phyloP scores from a whole-genome alignment of 805 yeast genomes.

The Candida odintsovae region DNA sequence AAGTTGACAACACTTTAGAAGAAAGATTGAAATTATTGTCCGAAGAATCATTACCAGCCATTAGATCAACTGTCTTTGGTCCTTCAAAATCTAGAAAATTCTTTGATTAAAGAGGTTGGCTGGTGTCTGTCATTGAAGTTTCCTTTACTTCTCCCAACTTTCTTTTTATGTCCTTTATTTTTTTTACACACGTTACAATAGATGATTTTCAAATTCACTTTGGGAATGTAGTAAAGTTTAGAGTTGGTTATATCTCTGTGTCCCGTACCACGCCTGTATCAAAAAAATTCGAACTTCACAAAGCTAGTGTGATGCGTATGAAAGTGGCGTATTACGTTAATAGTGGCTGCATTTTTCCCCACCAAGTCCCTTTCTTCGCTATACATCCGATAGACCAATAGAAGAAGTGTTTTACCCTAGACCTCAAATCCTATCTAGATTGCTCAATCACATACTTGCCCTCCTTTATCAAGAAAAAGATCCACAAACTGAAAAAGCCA shows the following conservation, averaged over 20 bases:
- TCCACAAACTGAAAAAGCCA: not conserved
- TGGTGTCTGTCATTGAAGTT: not conserved
- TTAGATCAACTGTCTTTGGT: conserved; percentile 86
- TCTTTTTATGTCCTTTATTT: not conserved
- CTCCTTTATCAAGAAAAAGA: not conserved
- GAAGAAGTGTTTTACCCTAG: not conserved
- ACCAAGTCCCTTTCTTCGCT: not conserved
- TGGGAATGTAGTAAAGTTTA: not conserved
- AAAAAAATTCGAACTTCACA: not conserved
- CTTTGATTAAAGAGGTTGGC: conserved; percentile 55
- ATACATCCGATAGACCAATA: not conserved
- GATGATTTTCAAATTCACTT: not conserved
- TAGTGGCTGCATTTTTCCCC: not conserved
- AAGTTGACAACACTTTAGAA: conserved; percentile 87
- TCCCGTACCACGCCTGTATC: not conserved
- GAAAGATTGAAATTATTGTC: conserved; percentile 84
- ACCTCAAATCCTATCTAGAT: not conserved
- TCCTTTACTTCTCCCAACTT: not conserved
- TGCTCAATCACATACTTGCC: not conserved
- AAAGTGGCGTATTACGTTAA: not conserved
- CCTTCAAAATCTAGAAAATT: conserved; percentile 82
- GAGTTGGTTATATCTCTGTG: not conserved
- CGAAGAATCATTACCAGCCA: conserved; percentile 85
- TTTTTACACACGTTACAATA: not conserved
- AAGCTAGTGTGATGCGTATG: not conserved